Percentiles rank a stretch among this genome's conserved stretches.
Evolutionary conservation across 257 asterid species (phyloP).

Genomic region (Fraxinus cuspidata): DNA sequence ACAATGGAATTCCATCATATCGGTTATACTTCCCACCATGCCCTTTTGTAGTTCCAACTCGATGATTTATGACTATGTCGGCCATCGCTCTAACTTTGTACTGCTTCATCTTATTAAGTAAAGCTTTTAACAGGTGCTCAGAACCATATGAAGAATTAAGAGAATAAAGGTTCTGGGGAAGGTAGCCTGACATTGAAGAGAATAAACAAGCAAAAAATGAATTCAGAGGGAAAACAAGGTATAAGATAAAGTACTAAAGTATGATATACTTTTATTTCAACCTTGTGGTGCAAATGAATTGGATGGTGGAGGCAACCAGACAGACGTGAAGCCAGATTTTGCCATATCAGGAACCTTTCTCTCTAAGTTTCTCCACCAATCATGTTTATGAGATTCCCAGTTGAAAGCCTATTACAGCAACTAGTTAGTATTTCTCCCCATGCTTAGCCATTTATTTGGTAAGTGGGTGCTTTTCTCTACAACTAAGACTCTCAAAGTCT

Average conservation of each 20-base stretch:
- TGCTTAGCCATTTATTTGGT: not conserved
- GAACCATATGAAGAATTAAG: conserved; percentile 86
- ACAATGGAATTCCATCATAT: conserved; percentile 81
- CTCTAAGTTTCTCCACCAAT: conserved; percentile 91
- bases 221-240: conserved; percentile 16
- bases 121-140: conserved; percentile 67
- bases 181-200: conserved; percentile 62
- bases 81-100: conserved; percentile 92
- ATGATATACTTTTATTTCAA: conserved; percentile 25
- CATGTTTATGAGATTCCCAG: conserved; percentile 93
- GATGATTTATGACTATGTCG: conserved; percentile 93
- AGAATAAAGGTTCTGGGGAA: conserved; percentile 88
- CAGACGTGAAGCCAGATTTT: conserved; percentile 88
- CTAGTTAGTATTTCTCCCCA: conserved; percentile 11
- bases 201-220: conserved; percentile 13
- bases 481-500: conserved; percentile 5
- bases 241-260: not conserved
- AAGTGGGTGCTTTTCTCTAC: conserved; percentile 7
- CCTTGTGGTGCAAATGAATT: conserved; percentile 87
- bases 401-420: conserved; percentile 72
- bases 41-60: conserved; percentile 87
- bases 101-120: conserved; percentile 82
- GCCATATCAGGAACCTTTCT: conserved; percentile 82
- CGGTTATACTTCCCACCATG: conserved; percentile 90
- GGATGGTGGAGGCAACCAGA: conserved; percentile 94